Base-by-base conservation (phyloP, 164 flowering plant genomes). In the Umbellularia californica region DNA sequence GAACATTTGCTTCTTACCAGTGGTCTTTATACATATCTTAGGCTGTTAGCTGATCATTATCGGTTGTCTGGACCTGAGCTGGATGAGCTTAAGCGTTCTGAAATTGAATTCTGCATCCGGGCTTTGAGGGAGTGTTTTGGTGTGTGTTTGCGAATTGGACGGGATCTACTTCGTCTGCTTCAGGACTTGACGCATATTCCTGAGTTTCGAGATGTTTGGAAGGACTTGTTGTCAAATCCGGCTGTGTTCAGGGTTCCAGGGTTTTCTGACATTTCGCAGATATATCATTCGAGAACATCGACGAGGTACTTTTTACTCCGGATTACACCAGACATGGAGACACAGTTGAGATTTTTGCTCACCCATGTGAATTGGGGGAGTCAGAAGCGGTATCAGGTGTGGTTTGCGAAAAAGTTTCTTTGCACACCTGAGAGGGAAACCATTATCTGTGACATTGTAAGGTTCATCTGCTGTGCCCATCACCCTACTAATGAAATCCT, bases 401-500 rank as follows among this genome's bases (percentile, higher is more conserved):
- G 98, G 99, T 95, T 95, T 82, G 77, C 79, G 0, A 89, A 76
- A 79, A 95, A 93, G 79, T 93, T 87, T 78, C 87, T 95, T 52
- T 75, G 63, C 33, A 66, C 58, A 30, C 87, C 90, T 0, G 94
- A 87, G 52, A 83, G 85, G 70, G 94, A 91, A 72, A 75, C 85
- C 58, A 68, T 90, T 68, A 73, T 91, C 24, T 63, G 79, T 72
- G 99, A 95, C 77, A 85, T 93, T 70, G 89, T 95, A 70, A 84
- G 99, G 73, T 95, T 93, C 68, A 85, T 95, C 55, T 93, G 98
- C 75, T 93, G 98, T 82, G 87, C 91, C 10, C 94, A 88, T 72
- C 97, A 95, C 74, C 99, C 99, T 1, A 64, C 95, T 20, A 89
- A 90, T 80, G 92, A 92, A 79, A 82, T 90, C 58, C 84, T 93